phyloP scores from a whole-genome alignment of 805 yeast species.

The Wickerhamomyces chambardii region DNA sequence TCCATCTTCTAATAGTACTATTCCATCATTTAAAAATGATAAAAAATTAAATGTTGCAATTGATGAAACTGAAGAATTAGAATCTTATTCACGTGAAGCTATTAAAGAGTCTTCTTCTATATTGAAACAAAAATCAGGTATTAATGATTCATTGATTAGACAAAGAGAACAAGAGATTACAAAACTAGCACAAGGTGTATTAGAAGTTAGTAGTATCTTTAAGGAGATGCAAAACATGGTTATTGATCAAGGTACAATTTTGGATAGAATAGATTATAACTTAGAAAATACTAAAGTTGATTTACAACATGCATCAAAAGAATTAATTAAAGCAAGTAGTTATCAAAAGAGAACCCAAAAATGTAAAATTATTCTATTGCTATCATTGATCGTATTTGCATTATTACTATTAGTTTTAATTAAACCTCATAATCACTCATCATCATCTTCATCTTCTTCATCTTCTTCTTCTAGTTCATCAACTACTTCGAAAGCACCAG shows the following conservation, averaged over 20 bases:
- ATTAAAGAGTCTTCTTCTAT: conserved; percentile 37
- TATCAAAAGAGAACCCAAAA: conserved; percentile 88
- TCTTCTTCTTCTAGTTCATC: not conserved
- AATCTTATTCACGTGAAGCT: conserved; percentile 44
- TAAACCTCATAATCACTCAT: conserved; percentile 35
- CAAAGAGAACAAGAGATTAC: conserved; percentile 88
- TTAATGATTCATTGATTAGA: conserved; percentile 36
- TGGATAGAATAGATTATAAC: conserved; percentile 92
- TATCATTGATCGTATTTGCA: conserved; percentile 63
- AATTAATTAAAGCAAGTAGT: conserved; percentile 63
- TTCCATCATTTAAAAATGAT: too few relatives aligned
- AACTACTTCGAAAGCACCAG: not conserved
- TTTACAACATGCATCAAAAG: conserved; percentile 68
- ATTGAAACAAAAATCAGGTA: conserved; percentile 20
- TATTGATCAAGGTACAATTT: conserved; percentile 89
- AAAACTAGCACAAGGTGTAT: conserved; percentile 85
- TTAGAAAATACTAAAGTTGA: conserved; percentile 72
- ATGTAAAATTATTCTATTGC: conserved; percentile 75
- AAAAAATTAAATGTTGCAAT: conserved; percentile 15
- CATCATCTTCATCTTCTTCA: not conserved
- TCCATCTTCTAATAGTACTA: conserved; percentile 19
- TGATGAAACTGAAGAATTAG: conserved; percentile 31
- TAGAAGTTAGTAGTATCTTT: conserved; percentile 89
- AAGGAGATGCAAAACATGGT: conserved; percentile 88
- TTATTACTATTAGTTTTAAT: conserved; percentile 62